Conservation (phyloP, 805 yeast genomes). For the Kodamaea restingae region DNA sequence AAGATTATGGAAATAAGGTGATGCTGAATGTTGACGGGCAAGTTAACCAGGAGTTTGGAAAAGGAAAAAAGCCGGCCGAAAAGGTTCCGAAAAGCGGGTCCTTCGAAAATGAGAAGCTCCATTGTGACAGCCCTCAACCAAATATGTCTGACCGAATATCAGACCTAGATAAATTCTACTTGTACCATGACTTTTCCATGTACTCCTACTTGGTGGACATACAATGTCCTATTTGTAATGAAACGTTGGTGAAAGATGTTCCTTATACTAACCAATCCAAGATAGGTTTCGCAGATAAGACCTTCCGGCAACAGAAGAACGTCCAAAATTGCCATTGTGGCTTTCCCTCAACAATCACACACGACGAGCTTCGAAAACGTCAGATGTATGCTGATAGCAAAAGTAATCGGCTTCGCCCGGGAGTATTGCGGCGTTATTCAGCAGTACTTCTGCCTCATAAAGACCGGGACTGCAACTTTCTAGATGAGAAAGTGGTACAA, state of each 20-base stretch:
- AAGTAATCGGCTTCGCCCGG: too few relatives aligned
- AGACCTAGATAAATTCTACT: neutral
- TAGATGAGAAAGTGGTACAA: too few relatives aligned
- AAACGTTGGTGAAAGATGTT: constrained; percentile 3
- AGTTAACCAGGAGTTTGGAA: too few relatives aligned
- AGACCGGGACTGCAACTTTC: too few relatives aligned
- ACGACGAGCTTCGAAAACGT: constrained; percentile 20
- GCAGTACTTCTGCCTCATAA: neutral
- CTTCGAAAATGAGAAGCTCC: too few relatives aligned
- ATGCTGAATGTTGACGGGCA: neutral
- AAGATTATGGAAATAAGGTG: too few relatives aligned
- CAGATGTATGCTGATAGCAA: constrained; percentile 15
- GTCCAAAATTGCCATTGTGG: neutral
- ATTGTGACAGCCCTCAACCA: too few relatives aligned
- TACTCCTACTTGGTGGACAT: constrained; percentile 1
- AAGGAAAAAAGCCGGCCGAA: too few relatives aligned
- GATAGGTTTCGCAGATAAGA: constrained; percentile 15
- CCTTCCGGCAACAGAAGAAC: constrained; percentile 4
- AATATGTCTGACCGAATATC: too few relatives aligned
- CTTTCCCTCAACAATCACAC: constrained; percentile 11
- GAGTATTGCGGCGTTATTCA: constrained; percentile 10
- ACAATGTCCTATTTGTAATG: neutral
- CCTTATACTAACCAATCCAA: constrained; percentile 12
- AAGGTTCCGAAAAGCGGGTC: too few relatives aligned
- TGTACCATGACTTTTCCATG: constrained; percentile 3